Evolutionary conservation across 2,329 filamentous ascomycete species (phyloP), one percentile per base, ranked within the genome.

Genomic region (Nemania serpens): DNA sequence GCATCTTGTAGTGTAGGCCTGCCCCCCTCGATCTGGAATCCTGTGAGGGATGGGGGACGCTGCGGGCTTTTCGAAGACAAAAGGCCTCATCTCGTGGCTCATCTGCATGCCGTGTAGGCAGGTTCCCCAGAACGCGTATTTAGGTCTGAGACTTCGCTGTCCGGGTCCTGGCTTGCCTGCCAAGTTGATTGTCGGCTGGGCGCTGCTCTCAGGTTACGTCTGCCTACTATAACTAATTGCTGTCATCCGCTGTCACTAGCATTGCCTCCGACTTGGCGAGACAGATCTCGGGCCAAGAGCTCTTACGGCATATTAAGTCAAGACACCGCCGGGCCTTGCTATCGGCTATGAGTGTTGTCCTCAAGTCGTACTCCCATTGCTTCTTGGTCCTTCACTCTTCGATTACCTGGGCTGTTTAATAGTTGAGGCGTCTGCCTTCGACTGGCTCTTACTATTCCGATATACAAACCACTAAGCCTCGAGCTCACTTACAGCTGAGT

Each of bases 101-200:
- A 11, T 47, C 45, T 22, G 17, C 42, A 45, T 45, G 42, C 17
- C 17, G 9, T 45, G n/a, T 33, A 22, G 10, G 13, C 25, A 47
- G 22, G 45, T 47, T 6, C 22, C 47, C 20, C n/a, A 42, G 33
- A 36, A 53, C 36, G 45, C 48, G 42, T 61, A 58, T 61, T 55
- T 63, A 59, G 59, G 58, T 59, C 34, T 55, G 52, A 51, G 61
- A 39, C 52, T 47, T 58, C 59, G 59, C 53, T 56, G 45, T 55
- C 54, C 55, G 55, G 48, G 39, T 46, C 49, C 20, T 54, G 29
- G 42, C 12, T 33, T 52, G 55, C 20, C 37, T 25, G 61, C 63
- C 63, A 65, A 65, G 63, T 55, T 61, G 55, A 55, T 55, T 51
- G 54, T 61, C 50, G 60, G 52, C 60, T 63, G 48, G 57, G 58